Percentiles rank a stretch among this genome's conserved stretches.
These are phyloP conservation scores for Hygrocybe coccinea DNA, from an alignment of 768 basidiomycete genomes.

Conservation along the genomic window DNA sequence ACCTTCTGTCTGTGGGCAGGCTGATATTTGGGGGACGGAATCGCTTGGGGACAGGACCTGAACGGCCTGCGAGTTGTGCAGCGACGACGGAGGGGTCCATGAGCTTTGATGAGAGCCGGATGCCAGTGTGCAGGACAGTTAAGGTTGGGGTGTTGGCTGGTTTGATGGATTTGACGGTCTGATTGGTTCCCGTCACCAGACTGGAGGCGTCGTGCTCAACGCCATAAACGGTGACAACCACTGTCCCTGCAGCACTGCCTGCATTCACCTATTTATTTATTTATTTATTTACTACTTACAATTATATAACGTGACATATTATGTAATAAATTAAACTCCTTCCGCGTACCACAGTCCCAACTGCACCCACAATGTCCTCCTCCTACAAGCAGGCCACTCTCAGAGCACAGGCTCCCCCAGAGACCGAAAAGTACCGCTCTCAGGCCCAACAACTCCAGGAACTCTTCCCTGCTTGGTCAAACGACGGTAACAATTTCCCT, in stretches of 20 bases:
- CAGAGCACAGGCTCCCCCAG: slow-evolving; percentile 34
- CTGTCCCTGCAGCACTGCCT: not conserved
- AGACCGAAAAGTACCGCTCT: slow-evolving; percentile 42
- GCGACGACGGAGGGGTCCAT: not conserved
- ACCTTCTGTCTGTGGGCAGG: not conserved
- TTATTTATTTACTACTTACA: not conserved
- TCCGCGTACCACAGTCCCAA: not conserved
- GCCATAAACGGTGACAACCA: too few species aligned
- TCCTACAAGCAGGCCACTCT: slow-evolving; percentile 49
- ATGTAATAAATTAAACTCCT: not conserved
- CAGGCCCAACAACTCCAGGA: slow-evolving; percentile 65
- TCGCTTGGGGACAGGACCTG: not conserved
- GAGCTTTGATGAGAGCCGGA: not conserved
- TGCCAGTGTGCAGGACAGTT: not conserved
- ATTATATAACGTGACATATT: too few species aligned
- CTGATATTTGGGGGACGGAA: slow-evolving; percentile 9
- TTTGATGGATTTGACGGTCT: not conserved
- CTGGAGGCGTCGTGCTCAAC: too few species aligned
- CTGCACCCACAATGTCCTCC: slow-evolving; percentile 27
- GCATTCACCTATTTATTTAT: not conserved
- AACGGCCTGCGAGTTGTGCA: not conserved
- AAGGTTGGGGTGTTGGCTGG: not conserved
- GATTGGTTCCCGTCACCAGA: too few species aligned
- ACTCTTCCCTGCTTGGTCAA: slow-evolving; percentile 63
- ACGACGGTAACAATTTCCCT: slow-evolving; percentile 48